A percentile compares a stretch with the other conserved stretches of the same genome.
phyloP scores from a whole-genome alignment of 371 early-diverging fungal species.

The Basidiobolus heterosporus region DNA sequence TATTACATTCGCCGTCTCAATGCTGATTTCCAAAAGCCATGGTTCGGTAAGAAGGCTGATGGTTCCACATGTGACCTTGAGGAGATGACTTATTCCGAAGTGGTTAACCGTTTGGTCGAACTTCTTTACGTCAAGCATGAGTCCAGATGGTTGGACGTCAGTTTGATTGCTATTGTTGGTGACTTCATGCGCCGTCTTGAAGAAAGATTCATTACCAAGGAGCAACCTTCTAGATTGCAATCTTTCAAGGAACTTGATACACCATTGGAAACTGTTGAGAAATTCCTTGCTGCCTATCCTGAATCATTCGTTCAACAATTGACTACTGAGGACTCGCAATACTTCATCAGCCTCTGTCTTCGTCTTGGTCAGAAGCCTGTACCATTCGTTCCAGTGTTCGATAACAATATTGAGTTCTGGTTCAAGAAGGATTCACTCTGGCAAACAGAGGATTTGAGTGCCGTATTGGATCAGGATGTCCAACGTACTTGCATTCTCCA shows the following conservation, averaged over 20 bases:
- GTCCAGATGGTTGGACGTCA: constrained; percentile 72
- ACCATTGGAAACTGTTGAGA: constrained; percentile 45
- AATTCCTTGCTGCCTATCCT: constrained; percentile 70
- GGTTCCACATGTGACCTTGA: constrained; percentile 59
- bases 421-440: constrained; percentile 94
- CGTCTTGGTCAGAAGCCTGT: constrained; percentile 79
- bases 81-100: constrained; percentile 89
- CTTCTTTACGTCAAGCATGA: constrained; percentile 66
- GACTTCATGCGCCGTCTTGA: constrained; percentile 82
- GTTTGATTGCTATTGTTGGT: constrained; percentile 66
- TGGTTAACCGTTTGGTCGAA: constrained; percentile 65
- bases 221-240: constrained; percentile 46
- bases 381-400: constrained; percentile 80
- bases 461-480: constrained; percentile 80
- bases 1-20: constrained; percentile 84
- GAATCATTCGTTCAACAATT: constrained; percentile 57
- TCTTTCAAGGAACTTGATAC: constrained; percentile 46
- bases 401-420: constrained; percentile 84
- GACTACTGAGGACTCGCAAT: constrained; percentile 78
- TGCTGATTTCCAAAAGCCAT: constrained; percentile 83
- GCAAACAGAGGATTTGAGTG: constrained; percentile 86
- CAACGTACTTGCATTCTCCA: constrained; percentile 87
- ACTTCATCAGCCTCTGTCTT: constrained; percentile 70
- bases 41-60: constrained; percentile 80
- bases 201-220: constrained; percentile 63